Conservation (phyloP, 352 stramenopile genomes). For the Lagenidium sp. region DNA sequence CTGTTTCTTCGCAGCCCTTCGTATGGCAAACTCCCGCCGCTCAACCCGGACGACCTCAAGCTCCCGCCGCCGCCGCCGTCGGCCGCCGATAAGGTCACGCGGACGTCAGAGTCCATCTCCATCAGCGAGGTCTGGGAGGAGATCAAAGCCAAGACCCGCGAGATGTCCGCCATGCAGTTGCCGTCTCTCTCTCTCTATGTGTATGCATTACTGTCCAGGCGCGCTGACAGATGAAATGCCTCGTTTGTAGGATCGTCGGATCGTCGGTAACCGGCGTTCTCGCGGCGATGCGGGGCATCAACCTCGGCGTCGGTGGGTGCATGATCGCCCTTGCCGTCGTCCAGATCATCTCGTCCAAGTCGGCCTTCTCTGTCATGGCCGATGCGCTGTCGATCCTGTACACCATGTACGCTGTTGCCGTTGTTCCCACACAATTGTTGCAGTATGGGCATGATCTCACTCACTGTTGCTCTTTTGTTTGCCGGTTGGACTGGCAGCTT, state of each 20-base stretch:
- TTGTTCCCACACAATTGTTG: not conserved
- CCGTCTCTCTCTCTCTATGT: not conserved
- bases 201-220: not conserved
- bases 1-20: too few relatives aligned
- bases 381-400: slow-evolving; percentile 73
- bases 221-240: slow-evolving; percentile 2
- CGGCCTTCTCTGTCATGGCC: slow-evolving; percentile 64
- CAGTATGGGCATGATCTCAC: not conserved
- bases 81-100: slow-evolving; percentile 59
- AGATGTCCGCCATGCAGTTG: slow-evolving; percentile 80
- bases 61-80: slow-evolving; percentile 65
- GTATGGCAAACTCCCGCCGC: slow-evolving; percentile 69
- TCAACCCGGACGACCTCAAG: slow-evolving; percentile 85
- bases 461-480: too few relatives aligned
- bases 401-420: slow-evolving; percentile 51
- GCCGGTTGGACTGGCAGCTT: too few relatives aligned
- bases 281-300: slow-evolving; percentile 66
- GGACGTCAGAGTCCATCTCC: slow-evolving; percentile 58
- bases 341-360: slow-evolving; percentile 59
- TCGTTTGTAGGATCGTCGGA: slow-evolving; percentile 46
- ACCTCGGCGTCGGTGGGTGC: slow-evolving; percentile 56
- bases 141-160: slow-evolving; percentile 68
- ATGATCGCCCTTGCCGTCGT: slow-evolving; percentile 70
- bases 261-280: slow-evolving; percentile 76
- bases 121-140: slow-evolving; percentile 80